A percentile compares a stretch with the other conserved stretches of the same genome.
These are phyloP conservation scores for Pisolithus microcarpus DNA, from an alignment of 768 basidiomycete genomes.

Conservation along the genomic window DNA sequence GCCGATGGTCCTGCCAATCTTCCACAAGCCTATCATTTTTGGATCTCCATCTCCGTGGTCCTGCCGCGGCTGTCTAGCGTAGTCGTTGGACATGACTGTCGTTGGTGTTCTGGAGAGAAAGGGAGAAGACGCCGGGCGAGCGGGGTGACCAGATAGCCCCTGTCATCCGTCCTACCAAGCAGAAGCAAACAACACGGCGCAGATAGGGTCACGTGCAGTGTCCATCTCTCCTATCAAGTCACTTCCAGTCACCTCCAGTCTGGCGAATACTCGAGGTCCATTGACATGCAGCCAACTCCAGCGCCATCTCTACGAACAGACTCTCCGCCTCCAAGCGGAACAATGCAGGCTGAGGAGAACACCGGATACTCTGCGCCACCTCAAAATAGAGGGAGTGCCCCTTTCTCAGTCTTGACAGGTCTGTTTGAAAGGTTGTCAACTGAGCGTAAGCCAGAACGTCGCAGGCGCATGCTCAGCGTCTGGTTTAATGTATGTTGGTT, in stretches of 20 bases:
- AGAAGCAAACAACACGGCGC: conserved; percentile 14
- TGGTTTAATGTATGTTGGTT: conserved; percentile 71
- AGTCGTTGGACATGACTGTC: conserved; percentile 17
- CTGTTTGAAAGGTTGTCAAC: conserved; percentile 71
- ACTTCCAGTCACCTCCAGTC: neutral
- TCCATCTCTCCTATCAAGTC: neutral
- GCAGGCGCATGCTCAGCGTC: conserved; percentile 57
- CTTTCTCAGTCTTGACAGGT: conserved; percentile 58
- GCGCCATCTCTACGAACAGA: conserved; percentile 52
- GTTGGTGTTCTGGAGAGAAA: neutral
- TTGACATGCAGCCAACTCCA: conserved; percentile 58
- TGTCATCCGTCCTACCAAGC: conserved; percentile 6
- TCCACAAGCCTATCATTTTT: conserved; percentile 74
- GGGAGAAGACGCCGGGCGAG: neutral
- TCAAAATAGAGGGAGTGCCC: conserved; percentile 59
- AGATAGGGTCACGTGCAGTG: neutral
- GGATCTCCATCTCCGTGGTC: conserved; percentile 38
- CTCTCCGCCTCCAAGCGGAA: conserved; percentile 29
- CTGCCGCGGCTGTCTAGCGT: conserved; percentile 23
- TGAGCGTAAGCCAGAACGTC: conserved; percentile 68
- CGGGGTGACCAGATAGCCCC: neutral
- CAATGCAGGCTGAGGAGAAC: conserved; percentile 20
- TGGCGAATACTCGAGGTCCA: neutral
- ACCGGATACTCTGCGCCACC: conserved; percentile 48
- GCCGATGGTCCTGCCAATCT: conserved; percentile 78